Base-by-base conservation (phyloP, 768 basidiomycete species). In the Lentinula sp. region DNA sequence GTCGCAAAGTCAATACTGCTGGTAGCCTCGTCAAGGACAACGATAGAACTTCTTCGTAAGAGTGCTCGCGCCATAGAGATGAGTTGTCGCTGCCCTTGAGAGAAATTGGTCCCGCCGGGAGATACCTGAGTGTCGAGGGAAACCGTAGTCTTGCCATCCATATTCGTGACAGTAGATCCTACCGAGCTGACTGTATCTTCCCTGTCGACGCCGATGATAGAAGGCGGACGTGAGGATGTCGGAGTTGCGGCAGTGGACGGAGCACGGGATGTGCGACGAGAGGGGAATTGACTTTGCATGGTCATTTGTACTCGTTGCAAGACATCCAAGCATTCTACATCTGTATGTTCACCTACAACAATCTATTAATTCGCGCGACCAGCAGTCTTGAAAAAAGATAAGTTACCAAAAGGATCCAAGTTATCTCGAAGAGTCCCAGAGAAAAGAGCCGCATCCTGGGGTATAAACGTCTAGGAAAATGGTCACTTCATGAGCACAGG, bases 41-140 rank as follows among this genome's bases (percentile, higher is more conserved):
- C 86, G 64, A 93, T 84, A 12, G 85, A 74, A 67, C 86, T 90
- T 6, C 83, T 80, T 16, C 90, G 77, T 35, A 93, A 76, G 20
- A 93, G 75, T 0, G 92, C 91, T 5, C 92, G 81, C 0, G 91
- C 92, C 88, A 93, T 88, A 0, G 91, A 88, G 57, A 94, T 89
- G 15, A 93, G 75, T 67, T 98, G 95, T 9, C 93, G 73, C 69
- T 98, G 94, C 9, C 95, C 95, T 62, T 94, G 91, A 1, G 91
- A 95, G 72, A 97, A 95, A 75, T 97, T 96, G 35, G 85, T 80
- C 0, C 94, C 94, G 0, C 93, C 93, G 0, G 91, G 80, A 0
- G 91, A 91, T 8, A 96, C 88, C 62, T 88, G 85, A 0, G 88
- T 91, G 18, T 91, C 85, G 3, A 96, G 78, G 0, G 84, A 79